phyloP scores from a whole-genome alignment of 179 eudicot genomes.

The Spinacia oleracea region DNA sequence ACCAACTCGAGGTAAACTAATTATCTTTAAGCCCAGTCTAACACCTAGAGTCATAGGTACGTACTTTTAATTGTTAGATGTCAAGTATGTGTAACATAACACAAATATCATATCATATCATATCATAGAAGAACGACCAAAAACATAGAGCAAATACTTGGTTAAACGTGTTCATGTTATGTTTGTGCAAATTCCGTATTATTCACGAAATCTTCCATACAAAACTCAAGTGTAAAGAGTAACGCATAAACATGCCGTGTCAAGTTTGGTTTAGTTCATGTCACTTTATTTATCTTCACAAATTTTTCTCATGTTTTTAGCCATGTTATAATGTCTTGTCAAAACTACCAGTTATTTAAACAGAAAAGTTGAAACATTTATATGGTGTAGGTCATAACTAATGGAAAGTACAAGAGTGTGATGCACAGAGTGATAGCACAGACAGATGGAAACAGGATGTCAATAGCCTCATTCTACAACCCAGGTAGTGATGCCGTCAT shows the following conservation, averaged over 20 bases:
- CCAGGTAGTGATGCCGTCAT: constrained; percentile 76
- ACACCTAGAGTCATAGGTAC: background rate
- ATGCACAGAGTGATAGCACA: constrained; percentile 71
- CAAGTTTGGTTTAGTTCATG: background rate
- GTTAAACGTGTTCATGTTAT: background rate
- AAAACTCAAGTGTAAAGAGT: background rate
- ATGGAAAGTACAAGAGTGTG: constrained; percentile 80
- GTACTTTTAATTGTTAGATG: background rate
- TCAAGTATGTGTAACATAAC: background rate
- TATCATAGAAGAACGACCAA: too few relatives aligned
- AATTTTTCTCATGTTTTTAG: too few relatives aligned
- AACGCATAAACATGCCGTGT: background rate
- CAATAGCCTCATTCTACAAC: constrained; percentile 78
- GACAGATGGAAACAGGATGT: constrained; percentile 67
- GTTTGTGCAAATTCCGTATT: background rate
- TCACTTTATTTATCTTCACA: background rate
- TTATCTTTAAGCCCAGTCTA: background rate
- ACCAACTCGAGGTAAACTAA: constrained; percentile 70
- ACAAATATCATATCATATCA: too few relatives aligned
- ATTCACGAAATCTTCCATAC: background rate
- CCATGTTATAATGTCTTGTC: background rate
- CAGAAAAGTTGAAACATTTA: background rate
- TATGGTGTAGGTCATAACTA: constrained; percentile 59
- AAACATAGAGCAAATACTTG: too few relatives aligned
- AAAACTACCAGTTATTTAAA: background rate